Percentiles rank a stretch among this genome's conserved stretches.
phyloP scores from a whole-genome alignment of 2,329 filamentous ascomycete species.

The Diaporthe vaccinii region DNA sequence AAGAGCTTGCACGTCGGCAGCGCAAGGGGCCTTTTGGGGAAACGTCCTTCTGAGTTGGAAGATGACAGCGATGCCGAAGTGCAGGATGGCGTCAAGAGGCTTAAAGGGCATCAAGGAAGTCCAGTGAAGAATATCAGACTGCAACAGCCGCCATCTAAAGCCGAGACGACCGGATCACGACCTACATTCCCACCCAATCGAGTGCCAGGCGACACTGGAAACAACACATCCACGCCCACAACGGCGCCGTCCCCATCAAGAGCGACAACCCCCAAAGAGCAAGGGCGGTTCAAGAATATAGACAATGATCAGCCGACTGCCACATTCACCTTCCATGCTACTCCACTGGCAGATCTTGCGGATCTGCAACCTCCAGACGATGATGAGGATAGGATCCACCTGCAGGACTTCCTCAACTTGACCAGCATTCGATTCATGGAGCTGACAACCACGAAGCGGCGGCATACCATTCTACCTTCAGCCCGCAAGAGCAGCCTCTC shows the following conservation, averaged over 20 bases:
- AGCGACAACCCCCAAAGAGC: constrained; percentile 68
- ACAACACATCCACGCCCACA: constrained; percentile 56
- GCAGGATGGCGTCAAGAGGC: constrained; percentile 73
- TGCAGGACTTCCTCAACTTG: constrained; percentile 94
- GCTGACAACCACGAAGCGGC: constrained; percentile 92
- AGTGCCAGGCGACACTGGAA: constrained; percentile 57
- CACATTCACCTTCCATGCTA: constrained; percentile 60
- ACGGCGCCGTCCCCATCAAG: constrained; percentile 63
- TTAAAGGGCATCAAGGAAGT: constrained; percentile 79
- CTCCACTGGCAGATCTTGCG: constrained; percentile 39
- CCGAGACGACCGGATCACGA: constrained; percentile 72
- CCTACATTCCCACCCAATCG: constrained; percentile 63
- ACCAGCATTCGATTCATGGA: constrained; percentile 99
- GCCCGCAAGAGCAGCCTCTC: constrained; percentile 58
- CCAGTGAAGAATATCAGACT: constrained; percentile 82
- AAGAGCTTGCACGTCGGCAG: constrained; percentile 85
- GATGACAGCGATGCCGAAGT: constrained; percentile 72
- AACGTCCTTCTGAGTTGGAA: constrained; percentile 80
- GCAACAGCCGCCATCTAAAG: constrained; percentile 76
- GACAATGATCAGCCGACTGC: constrained; percentile 61
- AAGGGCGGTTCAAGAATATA: constrained; percentile 68
- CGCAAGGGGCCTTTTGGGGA: constrained; percentile 79
- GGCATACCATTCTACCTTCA: constrained; percentile 81
- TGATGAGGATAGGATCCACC: constrained; percentile 75
- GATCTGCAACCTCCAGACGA: constrained; percentile 61